These are phyloP conservation scores for Panaeolus papilionaceus DNA, from an alignment of 768 basidiomycete species.

Conservation along the genomic window DNA sequence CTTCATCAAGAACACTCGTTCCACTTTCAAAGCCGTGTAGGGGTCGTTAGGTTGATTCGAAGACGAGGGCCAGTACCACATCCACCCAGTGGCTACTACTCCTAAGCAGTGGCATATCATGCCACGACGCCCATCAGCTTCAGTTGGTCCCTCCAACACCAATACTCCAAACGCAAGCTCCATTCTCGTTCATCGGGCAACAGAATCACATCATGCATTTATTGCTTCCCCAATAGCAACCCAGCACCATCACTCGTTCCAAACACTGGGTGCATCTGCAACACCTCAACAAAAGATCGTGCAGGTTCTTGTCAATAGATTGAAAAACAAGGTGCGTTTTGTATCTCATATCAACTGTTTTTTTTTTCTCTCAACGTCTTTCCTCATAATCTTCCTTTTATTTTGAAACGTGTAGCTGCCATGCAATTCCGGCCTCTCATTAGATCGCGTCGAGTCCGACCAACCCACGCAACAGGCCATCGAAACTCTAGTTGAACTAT, in stretches of 20 bases:
- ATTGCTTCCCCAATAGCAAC: constrained; percentile 21
- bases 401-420: constrained; percentile 63
- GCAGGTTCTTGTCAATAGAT: constrained; percentile 76
- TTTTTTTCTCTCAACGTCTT: neutral
- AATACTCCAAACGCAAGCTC: constrained; percentile 38
- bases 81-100: neutral
- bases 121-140: constrained; percentile 68
- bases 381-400: neutral
- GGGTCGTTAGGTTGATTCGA: neutral
- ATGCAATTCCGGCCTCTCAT: constrained; percentile 76
- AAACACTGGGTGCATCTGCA: constrained; percentile 42
- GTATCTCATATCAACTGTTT: neutral
- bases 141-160: constrained; percentile 44
- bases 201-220: constrained; percentile 61
- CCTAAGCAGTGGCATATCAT: constrained; percentile 33
- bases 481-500: constrained; percentile 80
- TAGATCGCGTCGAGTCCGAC: constrained; percentile 80
- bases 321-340: constrained; percentile 74
- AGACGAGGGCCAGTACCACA: neutral
- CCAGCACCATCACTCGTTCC: constrained; percentile 38
- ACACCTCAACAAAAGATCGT: constrained; percentile 86
- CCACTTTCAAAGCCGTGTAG: neutral
- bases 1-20: neutral
- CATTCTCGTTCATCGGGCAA: constrained; percentile 63
- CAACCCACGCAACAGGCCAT: constrained; percentile 77